Percentiles rank a stretch among this genome's conserved stretches.
These are phyloP conservation scores for Fusarium setosum DNA, from an alignment of 2,329 filamentous ascomycete genomes.

Conservation along the genomic window DNA sequence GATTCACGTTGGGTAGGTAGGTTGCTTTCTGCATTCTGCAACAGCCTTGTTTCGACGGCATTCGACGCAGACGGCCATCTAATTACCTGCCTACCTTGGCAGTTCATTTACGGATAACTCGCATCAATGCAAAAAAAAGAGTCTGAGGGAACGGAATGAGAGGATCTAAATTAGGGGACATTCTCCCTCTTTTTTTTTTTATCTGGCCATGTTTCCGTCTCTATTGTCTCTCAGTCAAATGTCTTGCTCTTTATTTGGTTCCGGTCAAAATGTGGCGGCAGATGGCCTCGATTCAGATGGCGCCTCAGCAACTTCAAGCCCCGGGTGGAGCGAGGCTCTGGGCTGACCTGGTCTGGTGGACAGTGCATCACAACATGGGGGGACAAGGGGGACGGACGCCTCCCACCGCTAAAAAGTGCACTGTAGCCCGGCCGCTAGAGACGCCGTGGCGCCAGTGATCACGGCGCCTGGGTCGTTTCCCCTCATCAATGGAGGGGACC, in stretches of 20 bases:
- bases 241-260: conserved; percentile 7
- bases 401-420: conserved; percentile 5
- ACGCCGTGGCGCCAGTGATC: conserved; percentile 14
- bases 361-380: not conserved
- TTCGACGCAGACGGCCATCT: not conserved
- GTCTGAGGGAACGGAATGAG: not conserved
- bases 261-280: conserved; percentile 6
- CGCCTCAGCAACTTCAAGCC: not conserved
- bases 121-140: not conserved
- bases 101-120: no score
- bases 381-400: not conserved
- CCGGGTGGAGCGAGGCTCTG: not conserved
- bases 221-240: conserved; percentile 2
- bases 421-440: conserved; percentile 13
- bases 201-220: not conserved
- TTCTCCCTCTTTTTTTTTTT: not conserved
- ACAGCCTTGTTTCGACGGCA: conserved; percentile 31
- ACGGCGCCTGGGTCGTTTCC: not conserved
- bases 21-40: not conserved
- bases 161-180: not conserved
- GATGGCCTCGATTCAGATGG: conserved; percentile 5
- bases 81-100: not conserved
- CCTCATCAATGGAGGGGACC: not conserved
- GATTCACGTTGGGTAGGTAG: no score
- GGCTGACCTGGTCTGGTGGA: not conserved